Evolutionary conservation across 352 stramenopile genomes (phyloP).

Genomic region (Phytophthora meadii): DNA sequence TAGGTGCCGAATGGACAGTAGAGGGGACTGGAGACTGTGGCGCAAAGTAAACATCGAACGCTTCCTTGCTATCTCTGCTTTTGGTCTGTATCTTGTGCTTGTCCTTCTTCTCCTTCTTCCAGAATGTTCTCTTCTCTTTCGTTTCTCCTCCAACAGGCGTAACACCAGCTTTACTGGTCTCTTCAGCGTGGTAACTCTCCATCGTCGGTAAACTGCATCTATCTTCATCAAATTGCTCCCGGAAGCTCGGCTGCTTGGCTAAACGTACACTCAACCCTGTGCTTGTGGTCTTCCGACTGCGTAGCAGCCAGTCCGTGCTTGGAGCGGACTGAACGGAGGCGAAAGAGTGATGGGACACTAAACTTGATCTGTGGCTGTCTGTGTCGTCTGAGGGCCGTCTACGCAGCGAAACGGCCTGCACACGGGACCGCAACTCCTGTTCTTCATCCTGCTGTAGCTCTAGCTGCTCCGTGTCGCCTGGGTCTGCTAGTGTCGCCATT

Average conservation of each 20-base stretch:
- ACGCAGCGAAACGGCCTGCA: conserved; percentile 55
- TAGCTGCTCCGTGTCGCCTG: conserved; percentile 17
- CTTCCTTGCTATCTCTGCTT: neutral
- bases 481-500: conserved; percentile 13
- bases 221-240: conserved; percentile 62
- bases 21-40: conserved; percentile 38
- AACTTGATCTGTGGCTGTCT: conserved; percentile 41
- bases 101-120: conserved; percentile 21
- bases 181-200: conserved; percentile 44
- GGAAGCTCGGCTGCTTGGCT: conserved; percentile 48
- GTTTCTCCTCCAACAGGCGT: conserved; percentile 6
- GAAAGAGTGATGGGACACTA: conserved; percentile 51
- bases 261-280: conserved; percentile 19
- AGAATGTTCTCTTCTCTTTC: conserved; percentile 1
- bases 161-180: conserved; percentile 9
- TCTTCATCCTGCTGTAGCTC: conserved; percentile 33
- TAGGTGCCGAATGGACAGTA: conserved; percentile 22
- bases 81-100: conserved; percentile 5
- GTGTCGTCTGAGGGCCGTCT: conserved; percentile 47
- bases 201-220: conserved; percentile 60
- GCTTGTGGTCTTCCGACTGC: conserved; percentile 18
- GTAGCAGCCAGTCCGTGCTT: conserved; percentile 26
- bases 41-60: conserved; percentile 42
- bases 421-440: conserved; percentile 45
- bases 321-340: conserved; percentile 35